These are phyloP conservation scores for Cardamine occulta DNA, from an alignment of 345 rosid genomes.

Conservation along the genomic window DNA sequence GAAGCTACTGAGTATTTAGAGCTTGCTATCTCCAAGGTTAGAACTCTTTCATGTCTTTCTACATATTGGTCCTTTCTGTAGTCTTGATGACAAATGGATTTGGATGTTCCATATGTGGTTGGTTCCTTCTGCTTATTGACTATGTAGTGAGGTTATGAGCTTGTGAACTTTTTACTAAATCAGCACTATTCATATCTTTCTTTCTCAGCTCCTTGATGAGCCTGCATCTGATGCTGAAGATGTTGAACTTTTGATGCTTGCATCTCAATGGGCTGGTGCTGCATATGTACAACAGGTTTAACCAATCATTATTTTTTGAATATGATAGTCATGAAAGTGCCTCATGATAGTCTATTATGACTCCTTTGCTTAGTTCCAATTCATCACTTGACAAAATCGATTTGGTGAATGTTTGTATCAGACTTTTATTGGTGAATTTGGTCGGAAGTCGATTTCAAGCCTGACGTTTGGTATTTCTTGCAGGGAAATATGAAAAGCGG, in stretches of 20 bases:
- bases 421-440: not conserved
- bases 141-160: not conserved
- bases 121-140: constrained; percentile 14
- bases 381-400: not conserved
- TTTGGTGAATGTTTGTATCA: not conserved
- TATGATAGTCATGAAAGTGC: constrained; percentile 1
- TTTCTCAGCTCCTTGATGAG: constrained; percentile 58
- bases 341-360: not conserved
- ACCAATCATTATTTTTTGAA: not conserved
- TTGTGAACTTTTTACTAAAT: constrained; percentile 23
- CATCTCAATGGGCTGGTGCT: constrained; percentile 87
- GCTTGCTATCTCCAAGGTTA: constrained; percentile 79
- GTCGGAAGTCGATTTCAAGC: not conserved
- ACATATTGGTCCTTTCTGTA: constrained; percentile 1
- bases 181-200: constrained; percentile 1
- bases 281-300: constrained; percentile 68
- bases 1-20: constrained; percentile 75
- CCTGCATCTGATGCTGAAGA: constrained; percentile 54
- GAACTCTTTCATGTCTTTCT: constrained; percentile 20
- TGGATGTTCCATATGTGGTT: not conserved
- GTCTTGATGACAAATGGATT: not conserved
- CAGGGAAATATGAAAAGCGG: constrained; percentile 75
- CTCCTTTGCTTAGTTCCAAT: not conserved
- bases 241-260: constrained; percentile 65
- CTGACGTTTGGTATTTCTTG: not conserved